Evolutionary conservation across 2,329 filamentous ascomycete species (phyloP).

Genomic region (Fusarium sororula): DNA sequence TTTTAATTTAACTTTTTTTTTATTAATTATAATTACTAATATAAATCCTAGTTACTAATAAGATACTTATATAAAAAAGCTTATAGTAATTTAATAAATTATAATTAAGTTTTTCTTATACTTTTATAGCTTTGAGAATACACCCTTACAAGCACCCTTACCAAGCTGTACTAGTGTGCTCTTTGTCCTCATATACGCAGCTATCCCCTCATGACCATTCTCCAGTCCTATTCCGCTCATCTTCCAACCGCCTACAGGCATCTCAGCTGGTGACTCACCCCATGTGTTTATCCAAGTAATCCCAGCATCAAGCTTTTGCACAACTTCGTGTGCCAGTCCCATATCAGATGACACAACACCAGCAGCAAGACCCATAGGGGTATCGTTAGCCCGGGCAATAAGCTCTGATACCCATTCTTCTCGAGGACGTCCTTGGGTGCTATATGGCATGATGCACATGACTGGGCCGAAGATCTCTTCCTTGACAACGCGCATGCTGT

Average conservation of each 20-base stretch:
- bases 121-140: conserved; percentile 74
- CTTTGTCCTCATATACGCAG: conserved; percentile 87
- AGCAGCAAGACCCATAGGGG: conserved; percentile 80
- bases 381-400: conserved; percentile 77
- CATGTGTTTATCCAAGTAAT: conserved; percentile 95
- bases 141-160: conserved; percentile 66
- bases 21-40: too few species aligned
- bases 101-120: background rate
- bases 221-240: conserved; percentile 87
- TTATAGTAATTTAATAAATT: too few species aligned
- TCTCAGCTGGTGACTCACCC: conserved; percentile 92
- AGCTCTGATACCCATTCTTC: conserved; percentile 69
- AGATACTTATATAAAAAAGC: too few species aligned
- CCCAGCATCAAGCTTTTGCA: conserved; percentile 78
- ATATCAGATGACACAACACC: conserved; percentile 84
- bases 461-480: conserved; percentile 94
- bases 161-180: conserved; percentile 88
- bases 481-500: conserved; percentile 79
- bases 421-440: conserved; percentile 50
- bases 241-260: conserved; percentile 94
- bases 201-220: conserved; percentile 82
- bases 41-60: too few species aligned
- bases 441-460: conserved; percentile 81
- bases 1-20: too few species aligned
- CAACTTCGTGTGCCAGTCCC: conserved; percentile 75